Evolutionary conservation across 805 yeast genomes (phyloP), one percentile per base, ranked within the genome.

Genomic region (Barnettozyma populi): DNA sequence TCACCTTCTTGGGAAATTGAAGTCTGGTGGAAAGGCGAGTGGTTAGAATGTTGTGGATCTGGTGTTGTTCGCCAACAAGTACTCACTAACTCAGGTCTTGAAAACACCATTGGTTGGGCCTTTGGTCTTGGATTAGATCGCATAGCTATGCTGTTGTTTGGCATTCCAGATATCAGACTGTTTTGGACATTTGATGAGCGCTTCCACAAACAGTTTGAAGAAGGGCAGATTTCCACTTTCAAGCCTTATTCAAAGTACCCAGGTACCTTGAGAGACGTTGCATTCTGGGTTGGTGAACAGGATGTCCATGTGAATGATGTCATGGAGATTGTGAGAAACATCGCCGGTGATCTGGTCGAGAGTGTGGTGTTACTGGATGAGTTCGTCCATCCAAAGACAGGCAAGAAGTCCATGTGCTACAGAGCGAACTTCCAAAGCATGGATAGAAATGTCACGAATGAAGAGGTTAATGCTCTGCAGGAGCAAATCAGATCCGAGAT

Each of bases 1-100:
- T 81, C 96, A 1, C 99, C 99, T 4, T 86, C 96, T 38, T 94
- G 96, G 95, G 97, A 94, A 61, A 89, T 95, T 56, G 99, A 94
- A 67, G 96, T 94, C 5, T 90, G 95, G 90, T 94, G 98, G 97
- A 87, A 90, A 62, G 95, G 94, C 45, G 95, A 90, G 56, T 94
- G 99, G 99, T 73, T 94, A 32, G 99, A 94, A 69, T 82, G 96
- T 63, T 88, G 96, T 60, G 99, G 99, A 0, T 88, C 96, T 68
- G 99, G 99, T 23, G 75, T 92, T 34, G 96, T 90, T 7, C 81
- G 80, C 55, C 84, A 88, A 55, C 80, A 80, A 43, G 95, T 92
- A 0, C 71, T 89, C 35, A 70, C 78, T 20, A 85, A 84, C 55
- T 78, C 97, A 1, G 95, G 88, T 0, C 71, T 83, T 44, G 68